Evolutionary conservation across 495 filamentous ascomycete genomes (phyloP).

Genomic region (Gamarada debralockiae): DNA sequence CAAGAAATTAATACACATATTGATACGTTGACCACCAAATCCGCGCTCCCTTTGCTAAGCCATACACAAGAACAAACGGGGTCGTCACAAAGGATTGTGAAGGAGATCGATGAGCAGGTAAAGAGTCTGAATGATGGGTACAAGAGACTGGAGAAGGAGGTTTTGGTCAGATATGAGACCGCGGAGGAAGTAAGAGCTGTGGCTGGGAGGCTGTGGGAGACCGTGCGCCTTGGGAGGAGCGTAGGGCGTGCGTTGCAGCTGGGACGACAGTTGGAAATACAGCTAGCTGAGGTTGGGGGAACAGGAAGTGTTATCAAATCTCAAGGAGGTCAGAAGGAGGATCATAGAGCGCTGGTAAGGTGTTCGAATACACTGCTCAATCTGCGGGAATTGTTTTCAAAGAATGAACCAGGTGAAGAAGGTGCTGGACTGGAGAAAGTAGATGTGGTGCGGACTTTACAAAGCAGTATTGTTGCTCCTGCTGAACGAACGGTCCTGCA

Average conservation of each 20-base stretch:
- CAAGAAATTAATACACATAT: conserved; percentile 98
- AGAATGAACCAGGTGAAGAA: conserved; percentile 61
- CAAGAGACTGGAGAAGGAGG: conserved; percentile 75
- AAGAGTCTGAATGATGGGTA: conserved; percentile 77
- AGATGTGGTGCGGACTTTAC: conserved; percentile 61
- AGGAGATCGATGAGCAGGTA: conserved; percentile 71
- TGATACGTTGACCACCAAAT: conserved; percentile 78
- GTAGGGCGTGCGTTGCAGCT: conserved; percentile 73
- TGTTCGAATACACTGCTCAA: conserved; percentile 72
- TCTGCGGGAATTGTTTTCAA: conserved; percentile 67
- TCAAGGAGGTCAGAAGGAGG: conserved; percentile 48
- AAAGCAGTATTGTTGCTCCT: conserved; percentile 61
- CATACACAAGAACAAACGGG: conserved; percentile 70
- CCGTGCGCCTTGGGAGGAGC: conserved; percentile 71
- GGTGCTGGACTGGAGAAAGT: conserved; percentile 71
- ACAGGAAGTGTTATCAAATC: conserved; percentile 33
- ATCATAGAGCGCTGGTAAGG: conserved; percentile 72
- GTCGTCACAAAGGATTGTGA: conserved; percentile 63
- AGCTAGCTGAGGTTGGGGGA: conserved; percentile 59
- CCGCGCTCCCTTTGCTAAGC: conserved; percentile 76
- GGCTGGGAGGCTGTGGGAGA: conserved; percentile 69
- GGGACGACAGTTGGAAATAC: conserved; percentile 81
- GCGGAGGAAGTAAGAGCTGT: conserved; percentile 75
- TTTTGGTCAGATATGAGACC: conserved; percentile 73
- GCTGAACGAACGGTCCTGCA: conserved; percentile 64